Percentiles rank a stretch among this genome's conserved stretches.
phyloP scores from a whole-genome alignment of 495 filamentous ascomycete genomes.

The Aspergillus haitiensis region DNA sequence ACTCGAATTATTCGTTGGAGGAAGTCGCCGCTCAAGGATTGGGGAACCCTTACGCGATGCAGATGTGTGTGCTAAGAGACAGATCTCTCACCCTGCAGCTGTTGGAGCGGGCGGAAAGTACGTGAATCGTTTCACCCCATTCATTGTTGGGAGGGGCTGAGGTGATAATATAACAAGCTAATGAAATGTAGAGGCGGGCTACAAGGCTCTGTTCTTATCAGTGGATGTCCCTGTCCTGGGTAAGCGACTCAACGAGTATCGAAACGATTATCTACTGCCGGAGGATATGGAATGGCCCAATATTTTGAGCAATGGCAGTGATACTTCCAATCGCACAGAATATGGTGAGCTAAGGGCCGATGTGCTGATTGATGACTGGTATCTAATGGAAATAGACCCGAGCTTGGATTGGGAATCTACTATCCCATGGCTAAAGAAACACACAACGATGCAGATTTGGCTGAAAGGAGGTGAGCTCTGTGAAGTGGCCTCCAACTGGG shows the following conservation, averaged over 20 bases:
- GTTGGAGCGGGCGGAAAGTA: slow-evolving; percentile 77
- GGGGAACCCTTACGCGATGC: slow-evolving; percentile 53
- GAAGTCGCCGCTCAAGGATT: slow-evolving; percentile 47
- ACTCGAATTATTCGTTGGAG: slow-evolving; percentile 51
- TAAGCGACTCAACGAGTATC: slow-evolving; percentile 50
- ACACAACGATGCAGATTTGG: slow-evolving; percentile 89
- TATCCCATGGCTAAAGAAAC: slow-evolving; percentile 80
- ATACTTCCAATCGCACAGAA: slow-evolving; percentile 32
- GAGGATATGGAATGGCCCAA: slow-evolving; percentile 37
- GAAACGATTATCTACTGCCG: slow-evolving; percentile 46
- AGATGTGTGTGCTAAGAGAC: slow-evolving; percentile 95
- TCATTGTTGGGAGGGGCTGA: neutral
- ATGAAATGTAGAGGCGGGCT: slow-evolving; percentile 58
- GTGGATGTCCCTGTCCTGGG: slow-evolving; percentile 89
- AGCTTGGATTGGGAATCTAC: slow-evolving; percentile 74
- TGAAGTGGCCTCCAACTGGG: neutral
- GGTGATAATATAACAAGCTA: neutral
- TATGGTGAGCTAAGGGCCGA: slow-evolving; percentile 28
- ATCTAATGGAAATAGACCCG: slow-evolving; percentile 69
- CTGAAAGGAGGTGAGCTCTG: slow-evolving; percentile 67
- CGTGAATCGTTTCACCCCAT: slow-evolving; percentile 3
- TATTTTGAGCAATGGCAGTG: slow-evolving; percentile 32
- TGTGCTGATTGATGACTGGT: neutral
- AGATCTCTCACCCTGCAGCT: slow-evolving; percentile 81
- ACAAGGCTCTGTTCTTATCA: slow-evolving; percentile 90